phyloP scores from a whole-genome alignment of 2,329 filamentous ascomycete species.

The Clonostachys rosea region DNA sequence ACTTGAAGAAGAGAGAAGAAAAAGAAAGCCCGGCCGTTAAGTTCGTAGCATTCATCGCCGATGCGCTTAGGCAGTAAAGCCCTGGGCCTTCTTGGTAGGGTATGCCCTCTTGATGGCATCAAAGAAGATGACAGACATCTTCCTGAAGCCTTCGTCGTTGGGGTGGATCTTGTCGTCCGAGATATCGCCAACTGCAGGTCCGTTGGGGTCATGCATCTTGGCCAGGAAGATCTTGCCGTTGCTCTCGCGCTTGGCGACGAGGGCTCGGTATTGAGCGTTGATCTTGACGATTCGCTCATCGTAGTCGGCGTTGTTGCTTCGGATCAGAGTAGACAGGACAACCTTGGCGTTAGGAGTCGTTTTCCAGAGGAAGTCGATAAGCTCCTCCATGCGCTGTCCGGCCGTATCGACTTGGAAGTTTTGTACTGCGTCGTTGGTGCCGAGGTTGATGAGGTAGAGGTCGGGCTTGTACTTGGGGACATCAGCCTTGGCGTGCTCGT shows the following conservation, averaged over 20 bases:
- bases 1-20: too few relatives aligned
- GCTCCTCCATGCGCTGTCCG: constrained; percentile 14
- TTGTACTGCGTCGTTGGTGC: constrained; percentile 30
- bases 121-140: constrained; percentile 25
- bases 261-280: too few relatives aligned
- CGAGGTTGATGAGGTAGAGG: constrained; percentile 28
- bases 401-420: constrained; percentile 18
- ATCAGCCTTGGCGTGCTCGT: constrained; percentile 15
- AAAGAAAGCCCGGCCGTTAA: too few relatives aligned
- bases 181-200: constrained; percentile 16
- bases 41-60: too few relatives aligned
- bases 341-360: constrained; percentile 19
- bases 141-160: constrained; percentile 23
- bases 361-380: constrained; percentile 21
- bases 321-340: constrained; percentile 18
- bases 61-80: too few relatives aligned
- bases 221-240: constrained; percentile 21
- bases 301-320: constrained; percentile 12
- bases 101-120: constrained; percentile 10
- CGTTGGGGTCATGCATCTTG: constrained; percentile 24
- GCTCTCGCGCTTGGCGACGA: too few relatives aligned
- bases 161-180: constrained; percentile 23
- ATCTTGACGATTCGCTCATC: constrained; percentile 11
- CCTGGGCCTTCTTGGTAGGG: too few relatives aligned
- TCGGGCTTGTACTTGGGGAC: constrained; percentile 23